A percentile compares a stretch with the other conserved stretches of the same genome.
Evolutionary conservation across 1,139 yeast species (phyloP).

Genomic region (Candida sojae): DNA sequence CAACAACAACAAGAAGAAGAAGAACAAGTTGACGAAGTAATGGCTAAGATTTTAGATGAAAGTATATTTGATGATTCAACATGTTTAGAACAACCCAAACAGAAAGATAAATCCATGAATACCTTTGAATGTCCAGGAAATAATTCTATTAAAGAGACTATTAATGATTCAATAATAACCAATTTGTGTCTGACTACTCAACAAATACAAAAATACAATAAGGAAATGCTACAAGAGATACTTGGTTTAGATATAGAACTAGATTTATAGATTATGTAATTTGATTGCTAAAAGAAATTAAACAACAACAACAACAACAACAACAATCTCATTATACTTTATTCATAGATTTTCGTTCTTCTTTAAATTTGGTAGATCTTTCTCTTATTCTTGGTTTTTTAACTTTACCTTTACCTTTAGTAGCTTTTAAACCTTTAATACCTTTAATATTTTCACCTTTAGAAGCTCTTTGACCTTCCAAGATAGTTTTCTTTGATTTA

Average conservation of each 20-base stretch:
- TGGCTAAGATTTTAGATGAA: neutral
- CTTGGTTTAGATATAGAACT: slow-evolving; percentile 12
- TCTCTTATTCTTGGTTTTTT: slow-evolving; percentile 73
- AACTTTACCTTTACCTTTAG: slow-evolving; percentile 31
- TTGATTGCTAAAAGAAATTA: neutral
- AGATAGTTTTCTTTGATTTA: slow-evolving; percentile 34
- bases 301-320: no score
- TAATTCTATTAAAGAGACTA: neutral
- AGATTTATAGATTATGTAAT: slow-evolving; percentile 4
- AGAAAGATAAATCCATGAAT: no score
- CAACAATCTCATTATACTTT: slow-evolving; percentile 15
- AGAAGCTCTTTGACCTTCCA: slow-evolving; percentile 82
- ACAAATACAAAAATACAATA: neutral
- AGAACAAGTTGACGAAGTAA: neutral
- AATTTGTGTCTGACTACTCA: no score
- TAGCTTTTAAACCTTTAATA: slow-evolving; percentile 48
- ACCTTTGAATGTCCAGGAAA: no score
- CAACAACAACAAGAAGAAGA: neutral
- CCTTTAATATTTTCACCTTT: slow-evolving; percentile 65
- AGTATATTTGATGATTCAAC: neutral
- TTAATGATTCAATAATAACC: no score
- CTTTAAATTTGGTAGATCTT: slow-evolving; percentile 61
- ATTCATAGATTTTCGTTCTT: slow-evolving; percentile 30
- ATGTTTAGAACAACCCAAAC: no score
- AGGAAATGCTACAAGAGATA: slow-evolving; percentile 7